Percentiles rank a stretch among this genome's conserved stretches.
Conservation (phyloP, 352 stramenopile genomes). For the Pythium rhizo-oryzae region DNA sequence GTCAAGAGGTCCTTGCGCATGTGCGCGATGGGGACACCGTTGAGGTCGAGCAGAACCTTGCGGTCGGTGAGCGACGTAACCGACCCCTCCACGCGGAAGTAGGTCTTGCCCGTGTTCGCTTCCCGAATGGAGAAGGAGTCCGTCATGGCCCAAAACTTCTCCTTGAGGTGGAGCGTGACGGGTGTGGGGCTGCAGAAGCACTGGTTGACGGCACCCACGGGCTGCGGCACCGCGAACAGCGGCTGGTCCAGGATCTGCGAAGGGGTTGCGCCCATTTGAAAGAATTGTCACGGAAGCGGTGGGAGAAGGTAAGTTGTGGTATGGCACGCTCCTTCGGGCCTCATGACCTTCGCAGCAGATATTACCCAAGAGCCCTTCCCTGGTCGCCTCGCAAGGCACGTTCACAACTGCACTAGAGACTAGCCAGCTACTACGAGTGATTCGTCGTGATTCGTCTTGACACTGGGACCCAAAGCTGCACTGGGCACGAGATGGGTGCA, state of each 20-base stretch:
- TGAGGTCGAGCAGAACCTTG: slow-evolving; percentile 28
- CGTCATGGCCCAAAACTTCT: slow-evolving; percentile 26
- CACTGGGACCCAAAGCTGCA: too few relatives aligned
- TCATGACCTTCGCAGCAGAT: too few relatives aligned
- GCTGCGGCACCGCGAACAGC: slow-evolving; percentile 1
- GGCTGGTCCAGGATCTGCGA: slow-evolving; percentile 1
- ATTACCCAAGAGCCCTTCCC: too few relatives aligned
- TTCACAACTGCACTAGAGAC: too few relatives aligned
- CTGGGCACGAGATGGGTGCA: too few relatives aligned
- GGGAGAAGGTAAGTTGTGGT: too few relatives aligned
- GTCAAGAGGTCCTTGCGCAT: slow-evolving; percentile 25
- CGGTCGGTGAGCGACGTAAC: slow-evolving; percentile 20
- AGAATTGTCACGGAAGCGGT: too few relatives aligned
- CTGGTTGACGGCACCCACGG: slow-evolving; percentile 5
- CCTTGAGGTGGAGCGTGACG: slow-evolving; percentile 31
- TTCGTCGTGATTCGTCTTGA: too few relatives aligned
- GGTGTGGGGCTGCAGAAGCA: slow-evolving; percentile 8
- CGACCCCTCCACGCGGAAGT: slow-evolving; percentile 27
- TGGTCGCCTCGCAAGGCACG: too few relatives aligned
- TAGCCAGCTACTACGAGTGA: too few relatives aligned
- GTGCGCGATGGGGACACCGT: slow-evolving; percentile 13
- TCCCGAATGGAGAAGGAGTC: slow-evolving; percentile 33
- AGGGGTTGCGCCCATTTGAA: not conserved
- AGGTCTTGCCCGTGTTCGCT: not conserved
- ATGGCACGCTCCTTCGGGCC: too few relatives aligned